These are phyloP conservation scores for Claviceps sorghi DNA, from an alignment of 2,329 filamentous ascomycete species.

Conservation along the genomic window DNA sequence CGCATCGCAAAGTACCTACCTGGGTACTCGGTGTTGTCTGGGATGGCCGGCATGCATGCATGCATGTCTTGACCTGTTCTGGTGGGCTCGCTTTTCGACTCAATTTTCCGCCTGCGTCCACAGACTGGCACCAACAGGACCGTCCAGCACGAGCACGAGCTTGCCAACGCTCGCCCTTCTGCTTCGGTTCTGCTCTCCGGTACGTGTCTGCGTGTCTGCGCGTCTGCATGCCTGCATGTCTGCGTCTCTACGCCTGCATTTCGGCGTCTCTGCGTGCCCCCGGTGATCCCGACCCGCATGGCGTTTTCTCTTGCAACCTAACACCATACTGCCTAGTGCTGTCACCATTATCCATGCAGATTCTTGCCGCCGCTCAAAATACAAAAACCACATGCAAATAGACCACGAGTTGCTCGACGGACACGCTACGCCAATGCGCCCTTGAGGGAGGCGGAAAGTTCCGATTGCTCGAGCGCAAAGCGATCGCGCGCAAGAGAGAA, in stretches of 20 bases:
- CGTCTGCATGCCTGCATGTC: no score
- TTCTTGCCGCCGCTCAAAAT: neutral
- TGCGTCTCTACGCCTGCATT: no score
- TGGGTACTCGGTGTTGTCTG: no score
- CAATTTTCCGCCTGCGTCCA: neutral
- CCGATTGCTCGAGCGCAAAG: neutral
- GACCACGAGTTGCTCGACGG: neutral
- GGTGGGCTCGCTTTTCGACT: no score
- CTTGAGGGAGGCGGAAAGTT: slow-evolving; percentile 1
- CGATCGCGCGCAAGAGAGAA: neutral
- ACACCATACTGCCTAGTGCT: neutral
- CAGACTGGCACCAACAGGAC: neutral
- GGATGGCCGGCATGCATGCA: no score
- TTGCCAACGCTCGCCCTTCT: neutral
- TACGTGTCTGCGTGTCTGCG: no score
- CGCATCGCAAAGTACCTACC: neutral
- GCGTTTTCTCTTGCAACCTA: neutral
- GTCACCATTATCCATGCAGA: neutral
- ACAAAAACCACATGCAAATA: neutral
- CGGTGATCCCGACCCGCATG: neutral
- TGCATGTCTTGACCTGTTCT: no score
- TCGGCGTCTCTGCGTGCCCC: no score
- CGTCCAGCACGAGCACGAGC: neutral
- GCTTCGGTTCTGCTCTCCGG: neutral
- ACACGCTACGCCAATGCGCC: slow-evolving; percentile 8